Conservation (phyloP, 2,329 filamentous ascomycete species). For the Neofusicoccum umdonicola region DNA sequence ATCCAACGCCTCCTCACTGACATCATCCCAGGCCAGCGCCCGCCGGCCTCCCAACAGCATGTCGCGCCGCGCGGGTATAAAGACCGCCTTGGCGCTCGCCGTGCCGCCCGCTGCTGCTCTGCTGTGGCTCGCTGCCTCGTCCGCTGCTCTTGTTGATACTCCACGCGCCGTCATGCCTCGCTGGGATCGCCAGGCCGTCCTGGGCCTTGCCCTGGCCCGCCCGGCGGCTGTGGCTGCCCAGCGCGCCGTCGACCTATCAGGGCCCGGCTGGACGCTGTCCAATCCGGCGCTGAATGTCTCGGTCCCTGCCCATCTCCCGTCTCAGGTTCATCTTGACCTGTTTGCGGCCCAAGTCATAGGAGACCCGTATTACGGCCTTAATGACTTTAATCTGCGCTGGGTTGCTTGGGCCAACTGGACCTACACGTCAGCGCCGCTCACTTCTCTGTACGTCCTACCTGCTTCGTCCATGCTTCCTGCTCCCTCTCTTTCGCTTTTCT, state of each 20-base stretch:
- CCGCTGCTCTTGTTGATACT: slow-evolving; percentile 1
- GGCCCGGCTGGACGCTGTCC: slow-evolving; percentile 44
- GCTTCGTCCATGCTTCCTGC: not conserved
- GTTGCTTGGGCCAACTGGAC: slow-evolving; percentile 61
- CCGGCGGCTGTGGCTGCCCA: not conserved
- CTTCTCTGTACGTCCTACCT: slow-evolving; percentile 2
- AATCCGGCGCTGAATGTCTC: slow-evolving; percentile 50
- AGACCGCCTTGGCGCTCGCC: not conserved
- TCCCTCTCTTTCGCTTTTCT: not conserved
- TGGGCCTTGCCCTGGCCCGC: not conserved
- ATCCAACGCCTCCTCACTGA: not conserved
- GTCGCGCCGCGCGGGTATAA: not conserved
- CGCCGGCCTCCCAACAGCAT: no score
- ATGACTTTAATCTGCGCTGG: slow-evolving; percentile 61
- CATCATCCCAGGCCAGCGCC: not conserved
- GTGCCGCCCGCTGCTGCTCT: not conserved
- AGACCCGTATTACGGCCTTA: slow-evolving; percentile 55
- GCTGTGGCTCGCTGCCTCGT: not conserved
- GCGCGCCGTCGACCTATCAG: slow-evolving; percentile 25
- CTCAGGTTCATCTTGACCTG: slow-evolving; percentile 60
- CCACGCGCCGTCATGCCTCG: not conserved
- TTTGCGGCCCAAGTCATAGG: slow-evolving; percentile 53
- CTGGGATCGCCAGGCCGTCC: not conserved
- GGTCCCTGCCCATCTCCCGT: slow-evolving; percentile 56
- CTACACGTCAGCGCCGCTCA: slow-evolving; percentile 52